These are phyloP conservation scores for Penicillium riverlandense DNA, from an alignment of 495 filamentous ascomycete species.

Conservation along the genomic window DNA sequence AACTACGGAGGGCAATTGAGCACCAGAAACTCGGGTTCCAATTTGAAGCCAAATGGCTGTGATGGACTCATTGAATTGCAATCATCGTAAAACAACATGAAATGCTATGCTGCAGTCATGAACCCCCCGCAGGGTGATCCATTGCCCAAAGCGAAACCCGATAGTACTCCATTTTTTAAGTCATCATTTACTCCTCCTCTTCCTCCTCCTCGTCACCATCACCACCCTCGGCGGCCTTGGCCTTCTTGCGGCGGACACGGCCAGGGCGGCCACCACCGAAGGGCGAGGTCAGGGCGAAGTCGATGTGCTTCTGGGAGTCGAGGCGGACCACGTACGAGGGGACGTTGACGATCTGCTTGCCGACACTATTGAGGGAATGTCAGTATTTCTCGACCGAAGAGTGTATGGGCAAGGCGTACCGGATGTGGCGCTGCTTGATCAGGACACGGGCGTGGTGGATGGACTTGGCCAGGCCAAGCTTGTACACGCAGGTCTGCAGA, in stretches of 20 bases:
- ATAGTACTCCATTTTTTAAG: slow-evolving; percentile 30
- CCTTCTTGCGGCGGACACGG: slow-evolving; percentile 98
- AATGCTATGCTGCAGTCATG: slow-evolving; percentile 37
- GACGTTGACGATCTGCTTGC: slow-evolving; percentile 99
- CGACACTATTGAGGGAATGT: slow-evolving; percentile 50
- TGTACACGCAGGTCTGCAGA: slow-evolving; percentile 99
- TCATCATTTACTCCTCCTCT: slow-evolving; percentile 65
- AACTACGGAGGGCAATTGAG: slow-evolving; percentile 1
- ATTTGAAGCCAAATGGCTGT: slow-evolving; percentile 32
- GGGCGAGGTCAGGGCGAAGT: slow-evolving; percentile 94
- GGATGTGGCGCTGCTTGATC: slow-evolving; percentile 98
- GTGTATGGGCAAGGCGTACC: slow-evolving; percentile 34
- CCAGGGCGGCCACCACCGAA: slow-evolving; percentile 96
- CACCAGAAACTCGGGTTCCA: slow-evolving; percentile 19
- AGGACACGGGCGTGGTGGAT: slow-evolving; percentile 99
- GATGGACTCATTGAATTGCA: slow-evolving; percentile 31
- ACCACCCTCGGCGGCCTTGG: slow-evolving; percentile 85
- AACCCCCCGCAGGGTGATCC: slow-evolving; percentile 29
- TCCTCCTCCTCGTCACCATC: slow-evolving; percentile 82
- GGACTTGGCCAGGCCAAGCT: slow-evolving; percentile 98
- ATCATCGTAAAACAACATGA: slow-evolving; percentile 36
- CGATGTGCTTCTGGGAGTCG: slow-evolving; percentile 99
- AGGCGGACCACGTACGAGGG: slow-evolving; percentile 98
- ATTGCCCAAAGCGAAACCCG: slow-evolving; percentile 36
- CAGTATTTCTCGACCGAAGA: neutral